Evolutionary conservation across 2,329 filamentous ascomycete genomes (phyloP).

Genomic region (Trichoderma simmonsii): DNA sequence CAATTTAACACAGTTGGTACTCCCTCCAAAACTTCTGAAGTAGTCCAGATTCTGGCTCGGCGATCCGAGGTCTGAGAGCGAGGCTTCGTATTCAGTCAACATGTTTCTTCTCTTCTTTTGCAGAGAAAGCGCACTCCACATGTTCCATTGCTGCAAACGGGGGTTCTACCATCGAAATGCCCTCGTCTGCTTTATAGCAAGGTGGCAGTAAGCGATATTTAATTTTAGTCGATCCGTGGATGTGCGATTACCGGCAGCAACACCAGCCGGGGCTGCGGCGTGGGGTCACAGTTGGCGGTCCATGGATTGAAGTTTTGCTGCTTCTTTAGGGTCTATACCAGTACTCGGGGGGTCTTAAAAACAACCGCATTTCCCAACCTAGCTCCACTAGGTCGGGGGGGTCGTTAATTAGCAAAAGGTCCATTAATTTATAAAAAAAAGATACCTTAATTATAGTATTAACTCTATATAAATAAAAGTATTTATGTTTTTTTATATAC

Average conservation of each 20-base stretch:
- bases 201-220: conserved; percentile 1
- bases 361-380: no score
- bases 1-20: neutral
- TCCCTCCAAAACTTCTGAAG: neutral
- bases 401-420: no score
- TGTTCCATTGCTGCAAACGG: neutral
- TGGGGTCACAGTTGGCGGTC: neutral
- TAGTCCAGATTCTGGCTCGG: neutral
- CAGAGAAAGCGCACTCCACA: neutral
- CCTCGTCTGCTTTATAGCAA: neutral
- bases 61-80: neutral
- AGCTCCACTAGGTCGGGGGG: no score
- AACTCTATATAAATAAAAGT: no score
- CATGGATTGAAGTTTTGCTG: neutral
- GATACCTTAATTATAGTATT: no score
- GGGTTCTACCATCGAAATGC: neutral
- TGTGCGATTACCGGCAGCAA: conserved; percentile 7
- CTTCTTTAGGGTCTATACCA: neutral
- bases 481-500: no score
- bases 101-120: neutral
- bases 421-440: no score
- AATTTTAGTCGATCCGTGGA: conserved; percentile 11
- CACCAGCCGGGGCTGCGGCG: neutral
- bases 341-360: no score
- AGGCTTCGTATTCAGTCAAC: neutral